Evolutionary conservation across 78 protist genomes (phyloP).

Genomic region (Polysphondylium violaceum): DNA sequence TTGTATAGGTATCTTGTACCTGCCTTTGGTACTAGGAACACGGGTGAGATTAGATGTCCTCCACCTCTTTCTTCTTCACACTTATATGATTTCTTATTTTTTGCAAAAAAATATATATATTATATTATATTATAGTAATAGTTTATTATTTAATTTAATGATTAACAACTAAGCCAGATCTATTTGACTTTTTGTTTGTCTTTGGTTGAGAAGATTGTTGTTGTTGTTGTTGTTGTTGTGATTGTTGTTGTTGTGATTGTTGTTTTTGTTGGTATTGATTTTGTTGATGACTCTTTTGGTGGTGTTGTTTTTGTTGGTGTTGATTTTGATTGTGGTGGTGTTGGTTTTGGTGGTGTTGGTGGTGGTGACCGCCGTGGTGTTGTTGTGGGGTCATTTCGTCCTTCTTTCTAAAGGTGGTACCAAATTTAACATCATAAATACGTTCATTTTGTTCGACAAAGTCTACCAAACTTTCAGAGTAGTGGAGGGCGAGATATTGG

Average conservation of each 20-base stretch:
- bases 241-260: not conserved
- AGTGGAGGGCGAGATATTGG: conserved; percentile 85
- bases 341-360: conserved; percentile 12
- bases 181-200: not conserved
- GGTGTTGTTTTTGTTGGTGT: not conserved
- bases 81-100: not conserved
- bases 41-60: too few species aligned
- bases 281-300: not conserved
- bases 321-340: conserved; percentile 10
- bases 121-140: not conserved
- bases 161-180: conserved; percentile 5
- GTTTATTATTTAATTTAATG: not conserved
- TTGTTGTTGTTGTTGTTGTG: conserved; percentile 10
- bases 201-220: not conserved
- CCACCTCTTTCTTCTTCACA: too few species aligned
- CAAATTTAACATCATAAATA: conserved; percentile 70
- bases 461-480: conserved; percentile 84
- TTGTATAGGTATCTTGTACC: too few species aligned
- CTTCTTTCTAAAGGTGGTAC: conserved; percentile 51
- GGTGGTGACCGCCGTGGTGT: not conserved
- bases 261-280: not conserved
- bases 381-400: not conserved
- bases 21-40: too few species aligned
- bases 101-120: not conserved
- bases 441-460: conserved; percentile 85